A percentile compares a stretch with the other conserved stretches of the same genome.
phyloP scores from a whole-genome alignment of 441 rosid species.

The Pelargonium cotyledonis region DNA sequence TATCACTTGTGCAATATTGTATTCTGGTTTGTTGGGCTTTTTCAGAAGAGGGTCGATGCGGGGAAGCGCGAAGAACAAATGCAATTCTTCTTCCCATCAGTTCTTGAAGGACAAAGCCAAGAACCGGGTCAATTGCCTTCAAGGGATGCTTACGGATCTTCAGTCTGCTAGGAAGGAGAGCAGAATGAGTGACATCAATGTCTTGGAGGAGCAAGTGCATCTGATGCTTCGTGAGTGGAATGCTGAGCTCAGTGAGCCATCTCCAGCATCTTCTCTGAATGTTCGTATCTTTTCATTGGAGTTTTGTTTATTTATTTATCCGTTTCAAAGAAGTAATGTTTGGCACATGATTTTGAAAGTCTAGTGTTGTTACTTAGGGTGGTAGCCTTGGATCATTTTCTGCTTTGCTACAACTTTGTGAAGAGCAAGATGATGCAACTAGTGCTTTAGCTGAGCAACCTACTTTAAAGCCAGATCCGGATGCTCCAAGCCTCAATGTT shows the following conservation, averaged over 20 bases:
- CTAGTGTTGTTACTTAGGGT: slow-evolving; percentile 30
- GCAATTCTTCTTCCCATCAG: slow-evolving; percentile 43
- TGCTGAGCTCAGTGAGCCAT: slow-evolving; percentile 55
- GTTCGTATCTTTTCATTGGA: slow-evolving; percentile 6
- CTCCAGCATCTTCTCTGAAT: slow-evolving; percentile 52
- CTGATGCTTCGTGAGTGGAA: slow-evolving; percentile 60
- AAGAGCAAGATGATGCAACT: slow-evolving; percentile 59
- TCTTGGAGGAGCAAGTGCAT: slow-evolving; percentile 62
- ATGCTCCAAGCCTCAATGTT: slow-evolving; percentile 30
- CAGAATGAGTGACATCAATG: slow-evolving; percentile 36
- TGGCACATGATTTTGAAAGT: not conserved
- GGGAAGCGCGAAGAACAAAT: slow-evolving; percentile 38
- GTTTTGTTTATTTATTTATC: not conserved
- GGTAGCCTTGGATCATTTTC: slow-evolving; percentile 43
- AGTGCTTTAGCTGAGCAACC: slow-evolving; percentile 39
- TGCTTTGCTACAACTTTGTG: slow-evolving; percentile 36
- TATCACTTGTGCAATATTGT: not conserved
- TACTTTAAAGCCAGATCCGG: slow-evolving; percentile 33
- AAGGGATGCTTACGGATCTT: slow-evolving; percentile 46
- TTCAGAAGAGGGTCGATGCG: slow-evolving; percentile 26
- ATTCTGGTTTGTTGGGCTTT: not conserved
- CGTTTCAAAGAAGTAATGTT: not conserved
- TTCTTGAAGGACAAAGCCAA: slow-evolving; percentile 50
- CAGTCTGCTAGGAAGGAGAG: slow-evolving; percentile 61
- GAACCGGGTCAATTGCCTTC: slow-evolving; percentile 46